Evolutionary conservation across 257 asterid genomes (phyloP).

Genomic region (Solanum tarapatanum): DNA sequence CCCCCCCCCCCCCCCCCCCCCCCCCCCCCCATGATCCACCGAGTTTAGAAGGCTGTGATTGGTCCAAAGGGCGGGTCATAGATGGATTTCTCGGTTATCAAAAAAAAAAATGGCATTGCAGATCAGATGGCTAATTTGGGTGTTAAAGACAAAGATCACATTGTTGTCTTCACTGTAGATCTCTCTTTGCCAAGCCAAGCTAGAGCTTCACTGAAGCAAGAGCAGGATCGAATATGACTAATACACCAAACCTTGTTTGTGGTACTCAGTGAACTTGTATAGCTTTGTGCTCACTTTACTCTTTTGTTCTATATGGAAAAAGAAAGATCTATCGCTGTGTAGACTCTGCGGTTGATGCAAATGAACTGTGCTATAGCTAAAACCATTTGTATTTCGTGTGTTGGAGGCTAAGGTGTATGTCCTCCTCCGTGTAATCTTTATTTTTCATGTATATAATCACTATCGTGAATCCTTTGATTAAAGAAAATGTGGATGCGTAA

Average conservation of each 20-base stretch:
- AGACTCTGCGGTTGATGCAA: neutral
- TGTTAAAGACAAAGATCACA: neutral
- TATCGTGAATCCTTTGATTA: neutral
- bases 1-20: too few relatives aligned
- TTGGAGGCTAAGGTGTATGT: neutral
- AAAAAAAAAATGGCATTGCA: neutral
- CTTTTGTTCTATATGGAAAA: neutral
- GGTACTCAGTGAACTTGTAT: neutral
- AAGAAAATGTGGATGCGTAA: neutral
- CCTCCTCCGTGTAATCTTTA: neutral
- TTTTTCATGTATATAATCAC: neutral
- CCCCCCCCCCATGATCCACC: too few relatives aligned
- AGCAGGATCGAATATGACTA: neutral
- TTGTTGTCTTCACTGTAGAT: neutral
- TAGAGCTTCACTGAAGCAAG: neutral
- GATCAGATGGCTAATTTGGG: neutral
- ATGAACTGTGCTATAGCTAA: neutral
- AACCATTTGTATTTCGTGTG: neutral
- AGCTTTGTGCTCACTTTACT: neutral
- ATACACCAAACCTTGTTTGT: neutral
- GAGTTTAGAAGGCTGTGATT: too few relatives aligned
- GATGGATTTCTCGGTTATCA: too few relatives aligned
- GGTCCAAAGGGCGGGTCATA: too few relatives aligned
- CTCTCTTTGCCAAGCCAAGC: neutral
- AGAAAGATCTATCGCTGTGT: neutral